Conservation (phyloP, 495 filamentous ascomycete genomes). For the Darksidea phi region DNA sequence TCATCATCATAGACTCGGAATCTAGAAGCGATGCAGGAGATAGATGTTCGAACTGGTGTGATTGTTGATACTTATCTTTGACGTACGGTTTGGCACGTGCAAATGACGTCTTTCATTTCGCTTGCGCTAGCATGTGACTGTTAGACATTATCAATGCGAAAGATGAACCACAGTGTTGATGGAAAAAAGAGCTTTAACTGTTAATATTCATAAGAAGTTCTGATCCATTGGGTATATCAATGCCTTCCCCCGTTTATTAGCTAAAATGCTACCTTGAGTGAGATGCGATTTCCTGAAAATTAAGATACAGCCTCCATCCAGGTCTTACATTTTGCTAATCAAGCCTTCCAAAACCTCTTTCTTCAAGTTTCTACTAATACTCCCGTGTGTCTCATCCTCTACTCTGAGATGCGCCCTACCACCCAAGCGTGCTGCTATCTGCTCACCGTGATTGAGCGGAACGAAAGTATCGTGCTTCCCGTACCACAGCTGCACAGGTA, state of each 20-base stretch:
- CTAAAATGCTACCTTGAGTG: too few relatives aligned
- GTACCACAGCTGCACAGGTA: constrained; percentile 29
- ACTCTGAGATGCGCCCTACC: constrained; percentile 24
- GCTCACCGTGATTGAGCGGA: constrained; percentile 23
- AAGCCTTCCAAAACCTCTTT: constrained; percentile 19
- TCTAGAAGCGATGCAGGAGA: not conserved
- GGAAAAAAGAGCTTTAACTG: not conserved
- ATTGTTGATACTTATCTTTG: not conserved
- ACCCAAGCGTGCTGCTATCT: constrained; percentile 18
- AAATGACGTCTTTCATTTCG: constrained; percentile 9
- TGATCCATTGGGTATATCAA: too few relatives aligned
- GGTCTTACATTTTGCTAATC: too few relatives aligned
- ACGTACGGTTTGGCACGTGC: not conserved
- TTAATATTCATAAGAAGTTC: too few relatives aligned
- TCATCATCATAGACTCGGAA: not conserved
- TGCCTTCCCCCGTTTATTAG: too few relatives aligned
- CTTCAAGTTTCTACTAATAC: constrained; percentile 7
- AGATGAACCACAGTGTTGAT: too few relatives aligned
- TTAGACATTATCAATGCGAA: not conserved
- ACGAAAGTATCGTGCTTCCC: constrained; percentile 23
- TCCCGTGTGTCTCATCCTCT: constrained; percentile 22
- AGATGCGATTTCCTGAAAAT: too few relatives aligned
- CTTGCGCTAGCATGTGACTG: not conserved
- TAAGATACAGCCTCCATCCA: too few relatives aligned
- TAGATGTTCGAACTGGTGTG: not conserved